A percentile compares a stretch with the other conserved stretches of the same genome.
Conservation (phyloP, 1,284 basidiomycete species). For the Porodaedalea pini region DNA sequence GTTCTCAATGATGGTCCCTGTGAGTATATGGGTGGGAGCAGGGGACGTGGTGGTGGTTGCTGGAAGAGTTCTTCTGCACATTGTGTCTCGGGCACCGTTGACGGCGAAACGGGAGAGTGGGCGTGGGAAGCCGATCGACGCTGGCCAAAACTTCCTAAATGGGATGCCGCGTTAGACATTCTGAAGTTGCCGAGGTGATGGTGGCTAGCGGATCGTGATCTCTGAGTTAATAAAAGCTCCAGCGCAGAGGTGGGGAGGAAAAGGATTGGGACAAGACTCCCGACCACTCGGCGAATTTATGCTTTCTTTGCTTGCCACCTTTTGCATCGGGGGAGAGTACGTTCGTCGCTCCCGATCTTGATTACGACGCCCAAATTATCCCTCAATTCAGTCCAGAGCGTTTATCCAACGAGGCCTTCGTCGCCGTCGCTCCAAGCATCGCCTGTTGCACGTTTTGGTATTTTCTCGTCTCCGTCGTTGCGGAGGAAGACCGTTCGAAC, state of each 20-base stretch:
- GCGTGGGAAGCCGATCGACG: not conserved
- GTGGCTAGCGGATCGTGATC: not conserved
- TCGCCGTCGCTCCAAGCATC: slow-evolving; percentile 1
- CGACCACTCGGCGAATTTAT: not conserved
- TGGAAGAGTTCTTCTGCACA: not conserved
- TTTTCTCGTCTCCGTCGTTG: not conserved
- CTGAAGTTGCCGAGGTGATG: not conserved
- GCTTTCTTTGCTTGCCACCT: not conserved
- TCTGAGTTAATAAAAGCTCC: not conserved
- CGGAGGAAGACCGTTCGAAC: not conserved
- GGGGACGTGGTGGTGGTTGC: not conserved
- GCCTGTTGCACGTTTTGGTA: not conserved
- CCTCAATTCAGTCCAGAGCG: not conserved
- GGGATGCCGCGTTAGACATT: not conserved
- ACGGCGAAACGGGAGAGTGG: not conserved
- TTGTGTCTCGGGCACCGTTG: not conserved
- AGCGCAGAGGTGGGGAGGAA: not conserved
- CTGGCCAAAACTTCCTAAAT: not conserved
- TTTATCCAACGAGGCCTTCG: not conserved
- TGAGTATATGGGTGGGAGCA: not conserved
- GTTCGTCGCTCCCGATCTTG: not conserved
- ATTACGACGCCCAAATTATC: not conserved
- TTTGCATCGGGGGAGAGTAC: not conserved
- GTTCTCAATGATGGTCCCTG: not conserved
- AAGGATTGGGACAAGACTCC: not conserved